Evolutionary conservation across 768 basidiomycete species (phyloP).

Genomic region (Dioszegia hungarica): DNA sequence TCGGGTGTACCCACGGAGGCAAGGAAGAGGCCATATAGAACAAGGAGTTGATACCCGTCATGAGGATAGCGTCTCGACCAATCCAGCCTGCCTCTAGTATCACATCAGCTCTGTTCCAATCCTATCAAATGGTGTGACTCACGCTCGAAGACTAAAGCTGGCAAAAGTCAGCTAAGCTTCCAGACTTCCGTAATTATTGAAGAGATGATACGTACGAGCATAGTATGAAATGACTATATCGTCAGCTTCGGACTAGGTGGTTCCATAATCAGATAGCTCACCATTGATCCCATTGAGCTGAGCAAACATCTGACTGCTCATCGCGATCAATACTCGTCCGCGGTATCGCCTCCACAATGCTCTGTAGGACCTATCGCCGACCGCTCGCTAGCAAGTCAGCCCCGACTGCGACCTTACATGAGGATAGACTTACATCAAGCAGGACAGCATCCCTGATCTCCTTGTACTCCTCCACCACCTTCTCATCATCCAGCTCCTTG

Average conservation of each 20-base stretch:
- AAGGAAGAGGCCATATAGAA: slow-evolving; percentile 63
- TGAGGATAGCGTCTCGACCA: slow-evolving; percentile 84
- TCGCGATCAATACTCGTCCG: slow-evolving; percentile 80
- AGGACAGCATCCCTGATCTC: slow-evolving; percentile 70
- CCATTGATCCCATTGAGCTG: slow-evolving; percentile 60
- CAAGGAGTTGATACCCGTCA: slow-evolving; percentile 88
- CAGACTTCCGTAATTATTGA: not conserved
- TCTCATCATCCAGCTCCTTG: slow-evolving; percentile 62
- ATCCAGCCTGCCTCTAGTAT: slow-evolving; percentile 84
- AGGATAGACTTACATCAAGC: slow-evolving; percentile 44
- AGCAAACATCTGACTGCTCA: slow-evolving; percentile 93
- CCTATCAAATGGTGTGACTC: slow-evolving; percentile 19
- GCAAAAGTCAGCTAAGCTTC: not conserved
- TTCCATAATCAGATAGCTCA: not conserved
- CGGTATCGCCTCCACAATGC: slow-evolving; percentile 85
- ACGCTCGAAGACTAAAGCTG: slow-evolving; percentile 82
- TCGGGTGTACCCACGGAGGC: slow-evolving; percentile 63
- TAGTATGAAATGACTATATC: slow-evolving; percentile 85
- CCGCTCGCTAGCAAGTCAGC: slow-evolving; percentile 59
- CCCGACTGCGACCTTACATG: no score
- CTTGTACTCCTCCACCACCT: slow-evolving; percentile 75
- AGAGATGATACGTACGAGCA: slow-evolving; percentile 61
- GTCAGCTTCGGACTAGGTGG: slow-evolving; percentile 2
- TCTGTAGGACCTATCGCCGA: slow-evolving; percentile 68
- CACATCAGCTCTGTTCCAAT: slow-evolving; percentile 13